A percentile compares a stretch with the other conserved stretches of the same genome.
These are phyloP conservation scores for Chaetomium globosum DNA, from an alignment of 2,329 filamentous ascomycete genomes.

Conservation along the genomic window DNA sequence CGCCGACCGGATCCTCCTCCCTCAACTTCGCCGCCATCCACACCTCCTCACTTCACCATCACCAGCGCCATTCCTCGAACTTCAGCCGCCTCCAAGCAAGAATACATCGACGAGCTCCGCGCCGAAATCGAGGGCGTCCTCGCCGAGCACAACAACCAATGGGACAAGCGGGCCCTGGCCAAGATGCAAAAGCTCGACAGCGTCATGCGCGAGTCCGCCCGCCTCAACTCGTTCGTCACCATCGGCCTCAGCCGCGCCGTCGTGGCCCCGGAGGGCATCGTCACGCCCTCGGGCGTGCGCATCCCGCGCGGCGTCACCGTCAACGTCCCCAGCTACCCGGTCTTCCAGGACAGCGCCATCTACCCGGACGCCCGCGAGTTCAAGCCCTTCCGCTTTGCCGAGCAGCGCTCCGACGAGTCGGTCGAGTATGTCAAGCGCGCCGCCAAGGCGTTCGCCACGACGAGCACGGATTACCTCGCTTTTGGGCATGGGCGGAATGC, in stretches of 20 bases:
- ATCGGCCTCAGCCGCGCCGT: constrained; percentile 37
- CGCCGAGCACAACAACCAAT: constrained; percentile 37
- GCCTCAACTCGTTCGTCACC: constrained; percentile 42
- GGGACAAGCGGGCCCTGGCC: constrained; percentile 42
- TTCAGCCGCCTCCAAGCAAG: constrained; percentile 43
- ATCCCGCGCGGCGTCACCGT: constrained; percentile 40
- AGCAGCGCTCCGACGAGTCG: constrained; percentile 33
- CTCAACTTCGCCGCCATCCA: constrained; percentile 47
- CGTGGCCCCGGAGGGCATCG: constrained; percentile 38
- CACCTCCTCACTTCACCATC: constrained; percentile 44
- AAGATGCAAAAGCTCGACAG: constrained; percentile 47
- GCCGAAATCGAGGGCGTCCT: constrained; percentile 46
- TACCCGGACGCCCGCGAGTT: constrained; percentile 37
- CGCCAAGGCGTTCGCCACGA: constrained; percentile 42
- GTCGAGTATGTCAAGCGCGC: constrained; percentile 36
- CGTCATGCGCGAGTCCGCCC: constrained; percentile 46
- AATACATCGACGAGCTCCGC: constrained; percentile 50
- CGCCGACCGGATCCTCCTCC: constrained; percentile 38
- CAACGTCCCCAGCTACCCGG: constrained; percentile 39
- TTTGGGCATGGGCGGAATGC: constrained; percentile 48
- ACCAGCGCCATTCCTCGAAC: constrained; percentile 50
- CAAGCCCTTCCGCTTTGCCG: constrained; percentile 39
- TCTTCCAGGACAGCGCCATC: constrained; percentile 37
- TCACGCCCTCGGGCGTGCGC: constrained; percentile 43
- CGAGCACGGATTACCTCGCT: constrained; percentile 40